A percentile compares a stretch with the other conserved stretches of the same genome.
Conservation (phyloP, 1,139 yeast genomes). For the Debaryomycetaceae sp. region DNA sequence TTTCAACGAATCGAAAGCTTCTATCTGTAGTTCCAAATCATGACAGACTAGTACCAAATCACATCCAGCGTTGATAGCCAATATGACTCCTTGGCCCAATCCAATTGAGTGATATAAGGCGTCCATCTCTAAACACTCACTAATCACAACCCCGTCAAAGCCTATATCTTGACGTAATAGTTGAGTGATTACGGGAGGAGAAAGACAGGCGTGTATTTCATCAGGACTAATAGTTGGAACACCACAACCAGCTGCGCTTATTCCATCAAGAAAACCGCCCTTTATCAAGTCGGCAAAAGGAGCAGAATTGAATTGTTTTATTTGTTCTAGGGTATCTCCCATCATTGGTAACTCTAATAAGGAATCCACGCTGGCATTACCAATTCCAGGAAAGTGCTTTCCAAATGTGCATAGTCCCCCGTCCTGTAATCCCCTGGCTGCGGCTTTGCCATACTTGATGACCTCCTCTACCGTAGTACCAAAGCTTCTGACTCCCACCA, state of each 20-base stretch:
- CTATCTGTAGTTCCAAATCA: slow-evolving; percentile 52
- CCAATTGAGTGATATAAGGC: slow-evolving; percentile 62
- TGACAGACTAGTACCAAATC: slow-evolving; percentile 65
- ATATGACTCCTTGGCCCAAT: slow-evolving; percentile 61
- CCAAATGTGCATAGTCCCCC: slow-evolving; percentile 60
- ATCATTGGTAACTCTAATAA: slow-evolving; percentile 58
- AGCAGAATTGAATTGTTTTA: slow-evolving; percentile 47
- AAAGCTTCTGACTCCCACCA: slow-evolving; percentile 61
- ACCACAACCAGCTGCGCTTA: slow-evolving; percentile 66
- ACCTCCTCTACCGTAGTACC: slow-evolving; percentile 63
- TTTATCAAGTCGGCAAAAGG: slow-evolving; percentile 54
- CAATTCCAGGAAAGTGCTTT: slow-evolving; percentile 68
- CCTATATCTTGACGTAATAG: slow-evolving; percentile 50
- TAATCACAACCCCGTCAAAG: slow-evolving; percentile 58
- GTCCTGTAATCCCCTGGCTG: slow-evolving; percentile 51
- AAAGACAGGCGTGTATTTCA: slow-evolving; percentile 62
- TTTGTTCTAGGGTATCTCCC: slow-evolving; percentile 53
- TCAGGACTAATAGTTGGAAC: slow-evolving; percentile 62
- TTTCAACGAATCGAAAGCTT: slow-evolving; percentile 53
- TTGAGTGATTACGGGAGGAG: slow-evolving; percentile 55
- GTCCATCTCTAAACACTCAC: slow-evolving; percentile 67
- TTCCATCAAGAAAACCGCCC: slow-evolving; percentile 50
- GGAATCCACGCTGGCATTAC: slow-evolving; percentile 58
- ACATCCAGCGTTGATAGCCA: slow-evolving; percentile 64
- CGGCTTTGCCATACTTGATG: slow-evolving; percentile 50